Base-by-base conservation (phyloP, 148 eudicot genomes). In the Euryodendron excelsum region DNA sequence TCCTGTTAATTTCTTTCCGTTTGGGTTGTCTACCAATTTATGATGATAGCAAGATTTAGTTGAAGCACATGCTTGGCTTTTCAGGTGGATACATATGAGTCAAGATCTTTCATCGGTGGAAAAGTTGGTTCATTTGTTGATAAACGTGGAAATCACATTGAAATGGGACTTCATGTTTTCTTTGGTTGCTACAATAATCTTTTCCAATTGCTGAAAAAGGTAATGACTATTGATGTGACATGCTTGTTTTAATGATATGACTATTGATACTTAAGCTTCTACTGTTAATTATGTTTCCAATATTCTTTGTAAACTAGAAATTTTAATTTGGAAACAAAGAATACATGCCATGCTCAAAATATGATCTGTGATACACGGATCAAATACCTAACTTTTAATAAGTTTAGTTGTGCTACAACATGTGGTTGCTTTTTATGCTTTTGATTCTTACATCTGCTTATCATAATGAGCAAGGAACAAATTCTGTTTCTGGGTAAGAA, bases 91-190 rank as follows among this genome's bases (percentile, higher is more conserved):
- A 93, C 93, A 79, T 96, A 93, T 77, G 99, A 96, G 78, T 93
- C 99, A 39, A 90, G 99, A 91, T 36, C 93, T 79, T 96, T 96
- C 78, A 92, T 96, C 78, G 99, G 99, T 61, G 99, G 99, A 50
- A 96, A 96, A 84, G 99, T 93, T 77, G 99, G 99, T 55, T 96
- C 99, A 15, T 96, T 91, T 79, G 93, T 93, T 77, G 99, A 96
- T 84, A 93, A 75, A 91, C 82, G 80, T 52, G 99, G 99, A 79
- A 96, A 96, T 72, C 99, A 96, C 82, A 85, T 96, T 73, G 99
- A 96, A 82, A 96, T 96, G 99, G 99, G 99, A 73, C 80, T 96
- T 73, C 99, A 96, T 80, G 99, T 96, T 56, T 96, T 96, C 88
- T 96, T 96, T 80, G 99, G 99, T 69, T 96, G 99, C 92, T 96